Conservation (phyloP, 106 monocot genomes). For the Hemerocallis citrina region DNA sequence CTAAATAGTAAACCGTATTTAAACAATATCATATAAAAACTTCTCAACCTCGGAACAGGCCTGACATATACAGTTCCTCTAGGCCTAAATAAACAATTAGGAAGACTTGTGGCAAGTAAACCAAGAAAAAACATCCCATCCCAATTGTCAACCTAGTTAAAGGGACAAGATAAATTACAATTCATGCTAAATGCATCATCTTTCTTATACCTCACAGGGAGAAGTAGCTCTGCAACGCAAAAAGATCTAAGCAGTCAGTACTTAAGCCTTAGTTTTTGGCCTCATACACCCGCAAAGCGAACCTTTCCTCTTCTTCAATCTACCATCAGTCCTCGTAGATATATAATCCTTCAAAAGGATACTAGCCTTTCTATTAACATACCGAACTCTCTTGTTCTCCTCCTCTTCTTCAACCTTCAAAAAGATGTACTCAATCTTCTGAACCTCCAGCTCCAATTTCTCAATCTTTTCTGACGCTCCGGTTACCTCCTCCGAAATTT, state of each 20-base stretch:
- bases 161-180: too few relatives aligned
- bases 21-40: too few relatives aligned
- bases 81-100: neutral
- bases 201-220: neutral
- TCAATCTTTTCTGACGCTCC: slow-evolving; percentile 67
- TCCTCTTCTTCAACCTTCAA: slow-evolving; percentile 68
- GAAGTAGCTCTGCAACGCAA: neutral
- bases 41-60: too few relatives aligned
- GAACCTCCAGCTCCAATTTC: slow-evolving; percentile 70
- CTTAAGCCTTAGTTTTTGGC: slow-evolving; percentile 13
- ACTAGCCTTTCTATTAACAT: slow-evolving; percentile 2
- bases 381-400: slow-evolving; percentile 6
- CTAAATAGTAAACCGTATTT: too few relatives aligned
- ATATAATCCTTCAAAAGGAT: slow-evolving; percentile 17
- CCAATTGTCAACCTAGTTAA: too few relatives aligned
- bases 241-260: neutral
- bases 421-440: slow-evolving; percentile 61
- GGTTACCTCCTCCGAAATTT: slow-evolving; percentile 38
- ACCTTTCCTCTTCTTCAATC: slow-evolving; percentile 11
- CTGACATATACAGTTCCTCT: slow-evolving; percentile 4
- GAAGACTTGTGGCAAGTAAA: neutral
- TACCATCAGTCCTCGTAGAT: neutral
- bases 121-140: neutral
- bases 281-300: slow-evolving; percentile 14
- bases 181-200: neutral